Conservation (phyloP, 2,329 filamentous ascomycete species). For the Ascosphaera acerosa region DNA sequence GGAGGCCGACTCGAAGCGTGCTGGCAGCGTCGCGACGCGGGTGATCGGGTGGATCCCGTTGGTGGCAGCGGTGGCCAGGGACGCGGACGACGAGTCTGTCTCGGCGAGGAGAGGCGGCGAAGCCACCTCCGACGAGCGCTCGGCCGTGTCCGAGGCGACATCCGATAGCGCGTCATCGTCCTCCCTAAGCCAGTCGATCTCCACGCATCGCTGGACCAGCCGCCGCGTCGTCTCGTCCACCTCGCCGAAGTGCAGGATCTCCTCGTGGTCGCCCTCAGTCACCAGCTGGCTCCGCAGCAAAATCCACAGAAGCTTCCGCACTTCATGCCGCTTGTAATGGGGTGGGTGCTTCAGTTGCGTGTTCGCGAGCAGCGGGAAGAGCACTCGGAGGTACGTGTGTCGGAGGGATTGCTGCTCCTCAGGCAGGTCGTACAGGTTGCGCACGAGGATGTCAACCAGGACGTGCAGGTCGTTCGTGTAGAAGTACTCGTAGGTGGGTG, state of each 20-base stretch:
- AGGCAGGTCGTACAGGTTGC: slow-evolving; percentile 86
- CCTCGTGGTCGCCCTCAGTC: slow-evolving; percentile 16
- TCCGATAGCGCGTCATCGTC: slow-evolving; percentile 9
- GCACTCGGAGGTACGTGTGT: slow-evolving; percentile 81
- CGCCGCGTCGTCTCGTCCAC: slow-evolving; percentile 25
- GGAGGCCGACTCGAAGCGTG: background rate
- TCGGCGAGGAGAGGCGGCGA: too few relatives aligned
- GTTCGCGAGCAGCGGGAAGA: slow-evolving; percentile 73
- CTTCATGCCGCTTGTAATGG: slow-evolving; percentile 76
- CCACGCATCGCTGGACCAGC: slow-evolving; percentile 21
- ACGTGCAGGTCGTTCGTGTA: slow-evolving; percentile 95
- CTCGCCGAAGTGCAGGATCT: slow-evolving; percentile 24
- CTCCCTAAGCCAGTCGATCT: slow-evolving; percentile 22
- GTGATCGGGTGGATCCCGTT: background rate
- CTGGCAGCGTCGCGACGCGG: background rate
- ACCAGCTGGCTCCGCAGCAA: slow-evolving; percentile 51
- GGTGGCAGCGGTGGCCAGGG: background rate
- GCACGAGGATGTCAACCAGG: slow-evolving; percentile 81
- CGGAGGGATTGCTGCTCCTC: slow-evolving; percentile 48
- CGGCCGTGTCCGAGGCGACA: too few relatives aligned
- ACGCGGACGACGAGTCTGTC: too few relatives aligned
- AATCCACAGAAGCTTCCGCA: slow-evolving; percentile 48
- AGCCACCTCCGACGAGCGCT: too few relatives aligned
- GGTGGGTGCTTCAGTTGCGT: slow-evolving; percentile 70
- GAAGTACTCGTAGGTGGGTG: slow-evolving; percentile 86